Percentiles rank a stretch among this genome's conserved stretches.
These are phyloP conservation scores for Mrakia gelida DNA, from an alignment of 768 basidiomycete genomes.

Conservation along the genomic window DNA sequence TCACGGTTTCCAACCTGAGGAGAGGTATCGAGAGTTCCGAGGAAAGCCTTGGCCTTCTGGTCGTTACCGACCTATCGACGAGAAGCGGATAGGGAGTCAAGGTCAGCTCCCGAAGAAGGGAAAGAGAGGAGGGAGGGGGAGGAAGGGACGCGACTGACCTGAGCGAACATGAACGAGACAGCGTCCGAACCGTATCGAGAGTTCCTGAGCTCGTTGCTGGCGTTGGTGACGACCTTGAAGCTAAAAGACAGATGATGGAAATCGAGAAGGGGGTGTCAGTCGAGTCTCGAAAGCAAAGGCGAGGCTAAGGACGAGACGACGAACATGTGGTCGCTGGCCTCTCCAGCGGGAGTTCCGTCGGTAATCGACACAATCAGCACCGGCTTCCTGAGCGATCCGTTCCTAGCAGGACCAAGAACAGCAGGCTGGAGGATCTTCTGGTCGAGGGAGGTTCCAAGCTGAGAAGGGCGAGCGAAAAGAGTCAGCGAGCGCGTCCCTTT, in stretches of 20 bases:
- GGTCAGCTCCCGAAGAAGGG: too few relatives aligned
- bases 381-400: slow-evolving; percentile 45
- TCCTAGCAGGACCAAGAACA: slow-evolving; percentile 45
- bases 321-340: slow-evolving; percentile 34
- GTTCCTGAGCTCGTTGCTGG: slow-evolving; percentile 41
- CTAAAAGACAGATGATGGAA: slow-evolving; percentile 15
- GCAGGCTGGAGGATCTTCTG: slow-evolving; percentile 47
- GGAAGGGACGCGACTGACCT: background rate
- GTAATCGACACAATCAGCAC: slow-evolving; percentile 45
- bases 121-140: too few relatives aligned
- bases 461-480: too few relatives aligned
- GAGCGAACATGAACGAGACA: slow-evolving; percentile 40
- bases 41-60: slow-evolving; percentile 44
- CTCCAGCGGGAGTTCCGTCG: slow-evolving; percentile 19
- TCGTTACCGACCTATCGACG: slow-evolving; percentile 41
- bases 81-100: too few relatives aligned
- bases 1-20: slow-evolving; percentile 12
- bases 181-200: slow-evolving; percentile 43
- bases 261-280: background rate
- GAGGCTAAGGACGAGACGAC: background rate
- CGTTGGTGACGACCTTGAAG: slow-evolving; percentile 42
- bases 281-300: too few relatives aligned
- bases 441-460: slow-evolving; percentile 43
- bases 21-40: background rate
- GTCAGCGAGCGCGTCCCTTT: too few relatives aligned